Conservation (phyloP, 495 filamentous ascomycete genomes). For the Neurospora sp. region DNA sequence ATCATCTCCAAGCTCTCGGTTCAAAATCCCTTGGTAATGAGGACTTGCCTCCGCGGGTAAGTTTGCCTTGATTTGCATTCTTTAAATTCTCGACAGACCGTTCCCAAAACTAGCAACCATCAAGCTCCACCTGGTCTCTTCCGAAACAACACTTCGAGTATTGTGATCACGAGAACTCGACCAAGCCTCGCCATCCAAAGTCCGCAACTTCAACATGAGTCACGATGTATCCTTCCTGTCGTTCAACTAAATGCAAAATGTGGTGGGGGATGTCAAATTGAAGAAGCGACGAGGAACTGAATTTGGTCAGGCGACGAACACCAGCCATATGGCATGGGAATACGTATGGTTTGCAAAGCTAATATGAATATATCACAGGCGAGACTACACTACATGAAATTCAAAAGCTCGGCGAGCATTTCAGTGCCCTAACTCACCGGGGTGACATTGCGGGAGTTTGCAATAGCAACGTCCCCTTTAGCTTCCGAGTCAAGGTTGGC, state of each 20-base stretch:
- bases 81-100: not conserved
- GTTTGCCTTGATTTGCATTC: not conserved
- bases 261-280: not conserved
- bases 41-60: not conserved
- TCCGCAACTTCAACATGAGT: not conserved
- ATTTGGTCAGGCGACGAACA: not conserved
- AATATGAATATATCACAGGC: not conserved
- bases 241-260: not conserved
- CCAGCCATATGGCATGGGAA: not conserved
- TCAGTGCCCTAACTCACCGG: not conserved
- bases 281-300: not conserved
- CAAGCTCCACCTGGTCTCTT: not conserved
- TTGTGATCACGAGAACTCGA: not conserved
- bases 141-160: not conserved
- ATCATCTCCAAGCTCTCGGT: not conserved
- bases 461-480: not conserved
- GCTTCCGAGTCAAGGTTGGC: not conserved
- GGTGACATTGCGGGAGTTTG: not conserved
- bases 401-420: not conserved
- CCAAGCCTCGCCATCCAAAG: not conserved
- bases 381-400: not conserved
- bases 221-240: not conserved
- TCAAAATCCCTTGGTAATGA: not conserved
- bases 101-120: not conserved
- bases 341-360: not conserved